phyloP scores from a whole-genome alignment of 441 rosid genomes.

The Bruguiera hainesii region DNA sequence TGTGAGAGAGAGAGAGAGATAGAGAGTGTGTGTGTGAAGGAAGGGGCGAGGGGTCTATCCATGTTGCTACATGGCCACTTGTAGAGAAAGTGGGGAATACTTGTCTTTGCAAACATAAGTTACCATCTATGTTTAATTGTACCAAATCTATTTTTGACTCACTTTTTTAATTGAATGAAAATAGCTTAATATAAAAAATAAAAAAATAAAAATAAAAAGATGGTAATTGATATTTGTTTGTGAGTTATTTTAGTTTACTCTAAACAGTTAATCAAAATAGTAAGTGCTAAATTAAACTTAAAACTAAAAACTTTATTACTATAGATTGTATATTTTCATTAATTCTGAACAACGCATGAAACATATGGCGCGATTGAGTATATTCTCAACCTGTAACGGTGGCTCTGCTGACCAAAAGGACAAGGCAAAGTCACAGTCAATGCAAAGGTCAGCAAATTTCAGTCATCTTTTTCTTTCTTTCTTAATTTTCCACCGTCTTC shows the following conservation, averaged over 20 bases:
- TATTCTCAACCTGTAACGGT: background rate
- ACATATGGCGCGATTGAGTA: background rate
- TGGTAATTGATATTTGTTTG: too few relatives aligned
- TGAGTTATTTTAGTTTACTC: too few relatives aligned
- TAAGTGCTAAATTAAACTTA: too few relatives aligned
- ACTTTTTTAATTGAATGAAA: background rate
- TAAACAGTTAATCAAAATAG: too few relatives aligned
- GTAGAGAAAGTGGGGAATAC: slow-evolving; percentile 30
- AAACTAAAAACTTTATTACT: too few relatives aligned
- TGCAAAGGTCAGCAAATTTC: slow-evolving; percentile 9
- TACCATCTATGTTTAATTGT: background rate
- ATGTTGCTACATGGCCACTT: background rate
- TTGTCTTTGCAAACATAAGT: slow-evolving; percentile 20
- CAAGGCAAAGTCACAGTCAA: slow-evolving; percentile 7
- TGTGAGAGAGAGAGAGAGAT: background rate
- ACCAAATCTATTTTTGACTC: too few relatives aligned
- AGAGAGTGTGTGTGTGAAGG: slow-evolving; percentile 4
- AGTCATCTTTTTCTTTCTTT: background rate
- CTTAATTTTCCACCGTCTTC: background rate
- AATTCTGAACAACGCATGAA: too few relatives aligned
- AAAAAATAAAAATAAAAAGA: too few relatives aligned
- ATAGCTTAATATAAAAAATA: too few relatives aligned
- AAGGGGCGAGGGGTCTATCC: slow-evolving; percentile 8
- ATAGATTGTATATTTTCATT: too few relatives aligned
- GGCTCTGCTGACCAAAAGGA: slow-evolving; percentile 6